Conservation (phyloP, 805 yeast species). For the Candida xiaguanensis region DNA sequence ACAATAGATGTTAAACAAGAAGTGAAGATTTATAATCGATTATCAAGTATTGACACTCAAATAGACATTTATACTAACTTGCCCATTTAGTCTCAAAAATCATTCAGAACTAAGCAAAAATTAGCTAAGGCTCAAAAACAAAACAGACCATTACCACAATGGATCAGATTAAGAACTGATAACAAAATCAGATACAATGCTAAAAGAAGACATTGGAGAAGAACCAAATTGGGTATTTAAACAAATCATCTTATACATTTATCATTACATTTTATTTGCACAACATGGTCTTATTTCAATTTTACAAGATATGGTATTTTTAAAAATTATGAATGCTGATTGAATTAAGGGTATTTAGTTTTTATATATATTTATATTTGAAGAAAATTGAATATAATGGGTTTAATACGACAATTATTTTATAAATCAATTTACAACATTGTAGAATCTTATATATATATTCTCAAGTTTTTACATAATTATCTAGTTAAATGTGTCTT, state of each 20-base stretch:
- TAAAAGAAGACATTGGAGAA: conserved; percentile 99
- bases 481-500: neutral
- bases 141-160: conserved; percentile 99
- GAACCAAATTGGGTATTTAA: conserved; percentile 98
- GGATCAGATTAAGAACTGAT: conserved; percentile 98
- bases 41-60: too few relatives aligned
- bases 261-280: conserved; percentile 4
- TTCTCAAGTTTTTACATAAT: neutral
- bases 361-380: neutral
- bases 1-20: neutral
- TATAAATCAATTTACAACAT: neutral
- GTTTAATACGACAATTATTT: conserved; percentile 6
- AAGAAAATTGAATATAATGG: conserved; percentile 5
- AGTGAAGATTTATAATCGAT: neutral
- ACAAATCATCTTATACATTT: conserved; percentile 9
- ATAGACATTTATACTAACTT: conserved; percentile 9
- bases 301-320: neutral
- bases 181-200: conserved; percentile 98
- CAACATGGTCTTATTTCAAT: conserved; percentile 4
- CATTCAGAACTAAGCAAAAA: conserved; percentile 96
- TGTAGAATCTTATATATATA: neutral
- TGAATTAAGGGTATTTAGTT: neutral
- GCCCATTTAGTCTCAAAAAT: conserved; percentile 74
- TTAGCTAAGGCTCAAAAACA: conserved; percentile 98
- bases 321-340: neutral